Base-by-base conservation (phyloP, 352 stramenopile genomes). In the Phytopythium kandeliae region DNA sequence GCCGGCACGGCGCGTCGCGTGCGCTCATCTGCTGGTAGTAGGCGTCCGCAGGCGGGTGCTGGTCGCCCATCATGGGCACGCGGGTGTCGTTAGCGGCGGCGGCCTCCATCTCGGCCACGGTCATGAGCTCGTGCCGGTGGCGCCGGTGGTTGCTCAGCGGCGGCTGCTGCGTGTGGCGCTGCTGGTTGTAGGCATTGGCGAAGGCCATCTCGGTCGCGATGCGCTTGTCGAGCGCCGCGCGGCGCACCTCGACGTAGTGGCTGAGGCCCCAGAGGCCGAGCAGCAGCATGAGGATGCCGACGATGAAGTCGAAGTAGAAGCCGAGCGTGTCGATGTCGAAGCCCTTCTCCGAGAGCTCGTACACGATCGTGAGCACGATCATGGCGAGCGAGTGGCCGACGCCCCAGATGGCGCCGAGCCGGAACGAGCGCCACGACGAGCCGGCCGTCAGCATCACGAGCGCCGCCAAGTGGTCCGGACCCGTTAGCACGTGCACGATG, bases 351-450 rank as follows among this genome's bases (percentile, higher is more conserved):
- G 61, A 48, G 1, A 65, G 81, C 55, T 68, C 76, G 70, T 72
- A 92, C 54, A 65, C 69, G 36, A 62, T 65, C 38, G 55, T 84
- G 36, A 87, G 57, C 48, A 87, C 1, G 35, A 97, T 57, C 17
- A 97, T 65, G 10, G 86, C 80, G 0, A 71, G 76, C 4, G 71
- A 87, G 58, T 97, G 86, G 43, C 89, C 86, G 16, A 71, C 40
- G 4, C 89, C 89, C 89, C 86, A 97, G 60, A 81, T 71, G 50
- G 96, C 72, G n/a, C 86, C 86, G 2, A 96, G 75, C 11, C 62
- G 59, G 48, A 85, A 92, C 21, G 83, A 82, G 19, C 68, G 69
- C 60, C 67, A 86, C 30, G 70, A 86, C 15, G 67, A 83, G 26
- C 72, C 78, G 9, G 82, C 78, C 45, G 63, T 86, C 16, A 96